Conservation (phyloP, 2,329 filamentous ascomycete genomes). For the Pestalotiopsis sp. region DNA sequence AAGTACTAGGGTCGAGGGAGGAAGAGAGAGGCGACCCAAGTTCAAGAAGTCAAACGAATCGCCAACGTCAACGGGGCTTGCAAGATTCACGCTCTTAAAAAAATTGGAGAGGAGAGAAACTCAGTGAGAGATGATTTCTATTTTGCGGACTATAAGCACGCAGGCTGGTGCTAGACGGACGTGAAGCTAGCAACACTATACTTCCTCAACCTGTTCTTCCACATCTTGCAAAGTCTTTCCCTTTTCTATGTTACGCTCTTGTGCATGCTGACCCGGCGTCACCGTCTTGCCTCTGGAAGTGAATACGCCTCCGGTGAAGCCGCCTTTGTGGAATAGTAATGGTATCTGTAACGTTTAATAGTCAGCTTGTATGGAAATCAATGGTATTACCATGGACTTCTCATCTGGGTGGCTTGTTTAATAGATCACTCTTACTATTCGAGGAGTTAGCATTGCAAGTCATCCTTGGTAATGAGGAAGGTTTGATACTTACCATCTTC, state of each 20-base stretch:
- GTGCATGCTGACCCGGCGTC: conserved; percentile 33
- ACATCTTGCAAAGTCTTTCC: not conserved
- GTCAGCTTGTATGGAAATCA: not conserved
- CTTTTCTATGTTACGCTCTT: conserved; percentile 23
- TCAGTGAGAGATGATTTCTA: not conserved
- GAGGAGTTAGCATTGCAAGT: not conserved
- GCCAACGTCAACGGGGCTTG: too few species aligned
- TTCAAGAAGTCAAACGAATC: too few species aligned
- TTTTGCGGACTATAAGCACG: not conserved
- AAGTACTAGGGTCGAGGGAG: too few species aligned
- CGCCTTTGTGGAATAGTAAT: conserved; percentile 37
- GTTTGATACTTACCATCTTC: conserved; percentile 37
- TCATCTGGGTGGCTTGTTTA: not conserved
- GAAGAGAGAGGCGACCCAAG: too few species aligned
- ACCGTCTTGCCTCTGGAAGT: conserved; percentile 28
- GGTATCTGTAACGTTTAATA: not conserved
- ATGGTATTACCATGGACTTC: not conserved
- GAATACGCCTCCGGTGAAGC: conserved; percentile 38
- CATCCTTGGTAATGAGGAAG: too few species aligned
- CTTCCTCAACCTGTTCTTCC: not conserved
- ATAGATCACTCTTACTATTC: not conserved
- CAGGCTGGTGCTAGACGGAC: not conserved
- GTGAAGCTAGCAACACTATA: not conserved
- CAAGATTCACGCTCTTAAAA: too few species aligned
- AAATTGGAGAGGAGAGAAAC: not conserved